These are phyloP conservation scores for Crassisporium funariophilum DNA, from an alignment of 768 basidiomycete species.

Conservation along the genomic window DNA sequence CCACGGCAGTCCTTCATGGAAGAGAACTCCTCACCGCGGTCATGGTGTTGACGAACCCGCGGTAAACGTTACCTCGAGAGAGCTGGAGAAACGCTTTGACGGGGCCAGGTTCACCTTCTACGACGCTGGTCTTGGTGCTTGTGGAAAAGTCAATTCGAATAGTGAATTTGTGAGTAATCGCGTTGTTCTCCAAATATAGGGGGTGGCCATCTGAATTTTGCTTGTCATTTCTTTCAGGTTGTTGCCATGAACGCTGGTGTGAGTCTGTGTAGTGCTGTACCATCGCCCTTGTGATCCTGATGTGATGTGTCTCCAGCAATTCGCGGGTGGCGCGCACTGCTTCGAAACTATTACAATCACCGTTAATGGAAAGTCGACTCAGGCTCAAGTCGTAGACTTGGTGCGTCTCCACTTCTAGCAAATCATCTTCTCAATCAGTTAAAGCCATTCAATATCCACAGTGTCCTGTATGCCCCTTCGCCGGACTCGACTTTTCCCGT, in stretches of 20 bases:
- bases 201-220: no score
- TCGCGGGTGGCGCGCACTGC: constrained; percentile 39
- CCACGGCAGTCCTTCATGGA: constrained; percentile 4
- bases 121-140: constrained; percentile 38
- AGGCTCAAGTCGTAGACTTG: constrained; percentile 57
- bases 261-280: constrained; percentile 2
- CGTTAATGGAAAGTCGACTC: constrained; percentile 45
- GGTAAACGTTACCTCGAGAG: constrained; percentile 18
- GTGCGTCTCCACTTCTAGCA: constrained; percentile 29
- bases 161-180: constrained; percentile 28
- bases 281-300: neutral
- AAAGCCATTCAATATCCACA: constrained; percentile 3
- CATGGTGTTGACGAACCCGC: constrained; percentile 4
- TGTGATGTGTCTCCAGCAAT: constrained; percentile 20
- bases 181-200: no score
- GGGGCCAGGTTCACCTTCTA: constrained; percentile 57
- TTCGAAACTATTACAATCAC: constrained; percentile 55
- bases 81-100: constrained; percentile 42
- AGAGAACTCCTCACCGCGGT: no score
- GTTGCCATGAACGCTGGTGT: constrained; percentile 27
- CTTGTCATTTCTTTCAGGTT: constrained; percentile 13
- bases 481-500: constrained; percentile 61
- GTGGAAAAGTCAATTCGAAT: constrained; percentile 27
- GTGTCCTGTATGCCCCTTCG: constrained; percentile 50
- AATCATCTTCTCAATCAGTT: constrained; percentile 6